Evolutionary conservation across 805 yeast species (phyloP), one percentile per base, ranked within the genome.

Genomic region (Yamadazyma akitaensis): DNA sequence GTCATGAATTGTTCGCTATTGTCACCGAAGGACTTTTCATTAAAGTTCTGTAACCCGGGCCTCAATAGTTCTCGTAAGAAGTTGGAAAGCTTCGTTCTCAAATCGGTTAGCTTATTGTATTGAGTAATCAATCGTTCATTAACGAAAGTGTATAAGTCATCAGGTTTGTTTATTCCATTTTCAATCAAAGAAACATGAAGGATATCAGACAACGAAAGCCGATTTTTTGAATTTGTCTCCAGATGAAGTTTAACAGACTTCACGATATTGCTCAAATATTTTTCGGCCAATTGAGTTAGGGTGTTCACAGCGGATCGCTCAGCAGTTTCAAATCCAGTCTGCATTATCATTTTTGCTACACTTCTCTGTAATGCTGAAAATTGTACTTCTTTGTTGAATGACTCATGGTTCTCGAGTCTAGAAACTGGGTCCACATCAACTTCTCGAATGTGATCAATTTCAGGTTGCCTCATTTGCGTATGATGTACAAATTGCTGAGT

Each of bases 1-100:
- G 94, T 86, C 53, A 92, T 67, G 61, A 91, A 94, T 64, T 92
- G 96, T 53, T 94, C 97, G 57, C 96, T 85, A 58, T 89, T 88
- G 60, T 95, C 99, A 33, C 72, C 81, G 63, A 94, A 94, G 53
- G 82, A 85, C 44, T 79, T 76, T 59, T 91, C 98, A 43, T 78
- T 82, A 53, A 84, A 68, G 50, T 85, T 89, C 56, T 83, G 85
- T 47, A 79, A 70, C 5, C 82, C 80, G 1, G 99, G 99, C 47
- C 97, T 76, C 46, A 94, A 72, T 49, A 91, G 68, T 25, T 87
- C 96, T 50, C 84, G 87, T 56, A 94, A 71, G 61, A 90, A 87
- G 33, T 68, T 67, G 11, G 88, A 81, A 47, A 94, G 67, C 53
- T 87, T 88, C 28, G 56, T 55, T 46, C 83, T 80, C 46, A 91